Evolutionary conservation across 352 stramenopile species (phyloP), one percentile per base, ranked within the genome.

Genomic region (Phytopythium helicoides): DNA sequence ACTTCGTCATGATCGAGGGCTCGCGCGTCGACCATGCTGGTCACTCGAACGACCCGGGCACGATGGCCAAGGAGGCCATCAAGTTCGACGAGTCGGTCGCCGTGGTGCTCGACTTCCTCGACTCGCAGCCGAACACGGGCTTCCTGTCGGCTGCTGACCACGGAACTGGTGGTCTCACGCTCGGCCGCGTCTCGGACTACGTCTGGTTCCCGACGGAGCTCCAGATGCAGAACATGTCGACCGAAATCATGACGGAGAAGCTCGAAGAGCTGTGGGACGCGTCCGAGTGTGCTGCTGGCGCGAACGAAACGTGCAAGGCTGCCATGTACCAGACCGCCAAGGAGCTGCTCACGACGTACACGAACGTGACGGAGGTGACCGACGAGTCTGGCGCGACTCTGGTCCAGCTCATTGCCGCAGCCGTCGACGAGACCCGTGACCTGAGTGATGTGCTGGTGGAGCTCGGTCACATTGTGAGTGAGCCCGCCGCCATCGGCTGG

Each of bases 1-100:
- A 82, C 68, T 89, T 89, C 40, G 44, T 89, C 36, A 83, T 89
- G 74, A 86, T 89, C 19, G 78, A 89, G 53, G 74, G 78, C 8
- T 89, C 78, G n/a, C 75, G 78, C 33, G 71, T 89, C 4, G 78
- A 89, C 51, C 75, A 86, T 55, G 78, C 78, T 1, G 74, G 73
- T 7, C 78, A 89, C 63, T 79, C 70, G 16, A 86, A 89, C 47
- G 78, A 89, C 52, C 70, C 78, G 8, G 78, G 78, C 23, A 78
- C 78, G 9, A 86, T 86, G 73, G 78, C 73, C 28, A 75, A 73
- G 52, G 78, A 89, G 40, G 78, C 78, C 8, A 86, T 89, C 41
- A 69, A 66, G 16, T 89, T 89, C 51, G 78, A 89, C 44, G 73
- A 89, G 61, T 60, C 78, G 12, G 72, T 89, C n/a, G 75, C 65